Percentiles rank a stretch among this genome's conserved stretches.
Conservation (phyloP, 306 rosid species). For the Carpinus fangiana region DNA sequence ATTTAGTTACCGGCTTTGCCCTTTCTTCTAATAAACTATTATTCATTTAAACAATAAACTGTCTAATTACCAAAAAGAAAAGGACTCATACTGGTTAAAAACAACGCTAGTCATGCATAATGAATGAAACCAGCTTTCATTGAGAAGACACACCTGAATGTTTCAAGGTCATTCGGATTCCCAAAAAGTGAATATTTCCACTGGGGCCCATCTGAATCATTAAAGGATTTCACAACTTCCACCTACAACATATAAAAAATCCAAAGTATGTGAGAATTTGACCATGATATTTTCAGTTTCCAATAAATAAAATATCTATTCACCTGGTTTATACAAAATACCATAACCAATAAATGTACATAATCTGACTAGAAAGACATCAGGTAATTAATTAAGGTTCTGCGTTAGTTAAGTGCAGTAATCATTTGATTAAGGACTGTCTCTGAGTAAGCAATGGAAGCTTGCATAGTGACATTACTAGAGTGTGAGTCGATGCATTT, state of each 20-base stretch:
- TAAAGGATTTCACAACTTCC: conserved; percentile 86
- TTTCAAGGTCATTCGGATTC: conserved; percentile 90
- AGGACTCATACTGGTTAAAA: background rate
- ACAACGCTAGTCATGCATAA: background rate
- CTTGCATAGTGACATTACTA: background rate
- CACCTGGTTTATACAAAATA: background rate
- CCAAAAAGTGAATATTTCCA: conserved; percentile 95
- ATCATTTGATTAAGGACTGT: background rate
- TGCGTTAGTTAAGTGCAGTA: background rate
- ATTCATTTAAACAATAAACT: too few relatives aligned
- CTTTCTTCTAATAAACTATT: too few relatives aligned
- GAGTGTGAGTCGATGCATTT: background rate
- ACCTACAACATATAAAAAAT: conserved; percentile 50
- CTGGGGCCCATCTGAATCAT: conserved; percentile 88
- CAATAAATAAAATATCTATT: background rate
- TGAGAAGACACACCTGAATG: conserved; percentile 65
- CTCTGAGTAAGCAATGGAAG: background rate
- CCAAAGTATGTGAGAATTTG: conserved; percentile 30
- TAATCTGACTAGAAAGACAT: background rate
- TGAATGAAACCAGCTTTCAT: background rate
- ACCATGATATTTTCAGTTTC: conserved; percentile 14
- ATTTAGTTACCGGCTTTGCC: too few relatives aligned
- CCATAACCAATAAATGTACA: background rate
- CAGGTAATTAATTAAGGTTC: conserved; percentile 3
- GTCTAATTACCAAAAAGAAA: background rate